A percentile compares a stretch with the other conserved stretches of the same genome.
These are phyloP conservation scores for Colletotrichum sp. DNA, from an alignment of 2,329 filamentous ascomycete genomes.

Conservation along the genomic window DNA sequence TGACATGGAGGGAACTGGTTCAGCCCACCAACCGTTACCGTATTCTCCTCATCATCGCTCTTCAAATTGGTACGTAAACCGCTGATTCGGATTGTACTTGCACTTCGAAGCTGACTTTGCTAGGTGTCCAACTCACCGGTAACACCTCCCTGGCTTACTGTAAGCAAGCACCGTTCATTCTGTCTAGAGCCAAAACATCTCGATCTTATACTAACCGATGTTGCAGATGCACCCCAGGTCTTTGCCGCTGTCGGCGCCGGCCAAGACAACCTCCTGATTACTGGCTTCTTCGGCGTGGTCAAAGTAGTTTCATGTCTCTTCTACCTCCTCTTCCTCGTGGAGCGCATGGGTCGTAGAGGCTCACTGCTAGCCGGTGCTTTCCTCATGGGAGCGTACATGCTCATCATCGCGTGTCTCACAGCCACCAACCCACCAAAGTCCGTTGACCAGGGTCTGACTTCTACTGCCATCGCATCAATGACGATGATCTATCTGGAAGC, in stretches of 20 bases:
- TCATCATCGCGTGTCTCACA: conserved; percentile 55
- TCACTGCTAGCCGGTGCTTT: conserved; percentile 53
- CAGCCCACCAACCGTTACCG: conserved; percentile 52
- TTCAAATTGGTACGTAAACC: conserved; percentile 45
- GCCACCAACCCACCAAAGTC: conserved; percentile 45
- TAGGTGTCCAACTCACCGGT: conserved; percentile 50
- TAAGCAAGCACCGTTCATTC: conserved; percentile 10
- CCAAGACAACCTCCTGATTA: conserved; percentile 45
- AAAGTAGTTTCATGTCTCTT: conserved; percentile 52
- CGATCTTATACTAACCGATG: neutral
- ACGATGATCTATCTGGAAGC: conserved; percentile 56
- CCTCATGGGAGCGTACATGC: conserved; percentile 57
- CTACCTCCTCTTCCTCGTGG: conserved; percentile 52
- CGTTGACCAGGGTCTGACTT: conserved; percentile 28
- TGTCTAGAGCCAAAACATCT: no score
- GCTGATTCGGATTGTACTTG: neutral
- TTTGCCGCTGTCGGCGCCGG: conserved; percentile 55
- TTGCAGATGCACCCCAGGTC: conserved; percentile 51
- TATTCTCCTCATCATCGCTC: conserved; percentile 52
- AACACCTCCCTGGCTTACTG: conserved; percentile 57
- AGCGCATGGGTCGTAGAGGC: conserved; percentile 51
- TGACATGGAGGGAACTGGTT: conserved; percentile 51
- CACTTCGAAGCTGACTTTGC: neutral
- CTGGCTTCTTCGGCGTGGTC: conserved; percentile 57
- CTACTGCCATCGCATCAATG: conserved; percentile 50